phyloP scores from a whole-genome alignment of 2,329 filamentous ascomycete genomes.

The Cladobotryum protrusum region DNA sequence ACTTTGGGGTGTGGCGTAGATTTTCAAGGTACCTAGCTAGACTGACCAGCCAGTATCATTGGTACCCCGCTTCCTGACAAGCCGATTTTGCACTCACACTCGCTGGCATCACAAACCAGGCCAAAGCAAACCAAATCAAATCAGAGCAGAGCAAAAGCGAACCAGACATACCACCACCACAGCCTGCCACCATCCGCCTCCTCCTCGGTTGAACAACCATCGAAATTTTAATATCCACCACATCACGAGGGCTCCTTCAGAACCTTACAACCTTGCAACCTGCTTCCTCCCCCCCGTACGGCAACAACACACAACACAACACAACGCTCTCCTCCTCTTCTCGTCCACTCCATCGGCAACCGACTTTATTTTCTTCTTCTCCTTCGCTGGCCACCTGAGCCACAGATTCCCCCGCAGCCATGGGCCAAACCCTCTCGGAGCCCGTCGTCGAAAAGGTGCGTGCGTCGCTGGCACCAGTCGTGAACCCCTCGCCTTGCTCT shows the following conservation, averaged over 20 bases:
- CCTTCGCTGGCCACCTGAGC: slow-evolving; percentile 12
- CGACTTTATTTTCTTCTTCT: slow-evolving; percentile 5
- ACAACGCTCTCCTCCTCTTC: neutral
- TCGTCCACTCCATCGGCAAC: neutral
- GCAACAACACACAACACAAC: neutral
- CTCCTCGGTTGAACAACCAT: neutral
- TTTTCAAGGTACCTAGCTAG: neutral
- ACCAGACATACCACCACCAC: slow-evolving; percentile 4
- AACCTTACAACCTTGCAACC: too few relatives aligned
- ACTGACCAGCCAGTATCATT: slow-evolving; percentile 7
- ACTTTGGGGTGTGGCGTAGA: slow-evolving; percentile 8
- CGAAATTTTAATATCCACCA: too few relatives aligned
- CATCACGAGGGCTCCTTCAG: too few relatives aligned
- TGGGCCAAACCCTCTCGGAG: slow-evolving; percentile 99
- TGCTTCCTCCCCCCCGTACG: too few relatives aligned
- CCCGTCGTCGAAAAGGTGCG: slow-evolving; percentile 96
- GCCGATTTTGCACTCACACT: slow-evolving; percentile 11
- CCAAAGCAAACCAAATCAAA: too few relatives aligned
- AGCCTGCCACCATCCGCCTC: neutral
- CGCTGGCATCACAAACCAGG: slow-evolving; percentile 12
- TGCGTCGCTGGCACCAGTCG: slow-evolving; percentile 11
- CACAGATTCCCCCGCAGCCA: slow-evolving; percentile 37
- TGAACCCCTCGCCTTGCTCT: slow-evolving; percentile 10
- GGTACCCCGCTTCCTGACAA: slow-evolving; percentile 13
- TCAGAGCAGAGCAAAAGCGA: too few relatives aligned